Conservation (phyloP, 2,329 filamentous ascomycete species). For the Graphilbum fragrans region DNA sequence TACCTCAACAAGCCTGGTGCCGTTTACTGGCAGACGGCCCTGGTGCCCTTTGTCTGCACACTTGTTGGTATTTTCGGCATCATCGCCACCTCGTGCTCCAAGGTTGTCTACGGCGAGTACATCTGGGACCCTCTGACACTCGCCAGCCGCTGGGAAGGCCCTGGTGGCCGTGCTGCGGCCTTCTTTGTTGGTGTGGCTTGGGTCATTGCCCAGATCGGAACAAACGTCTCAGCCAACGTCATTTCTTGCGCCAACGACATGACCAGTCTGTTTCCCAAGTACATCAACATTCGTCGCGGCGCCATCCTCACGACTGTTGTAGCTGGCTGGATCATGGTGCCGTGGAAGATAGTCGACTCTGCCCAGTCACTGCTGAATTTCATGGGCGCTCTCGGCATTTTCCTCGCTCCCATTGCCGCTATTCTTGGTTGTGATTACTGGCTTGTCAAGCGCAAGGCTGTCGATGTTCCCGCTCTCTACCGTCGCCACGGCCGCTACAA, state of each 20-base stretch:
- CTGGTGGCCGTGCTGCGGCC: conserved; percentile 8
- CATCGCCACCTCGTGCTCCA: conserved; percentile 26
- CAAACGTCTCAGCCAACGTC: conserved; percentile 16
- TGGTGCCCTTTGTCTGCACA: conserved; percentile 23
- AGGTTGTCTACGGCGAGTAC: conserved; percentile 22
- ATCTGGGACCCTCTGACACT: conserved; percentile 11
- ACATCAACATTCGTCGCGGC: conserved; percentile 23
- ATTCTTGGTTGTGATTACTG: conserved; percentile 20
- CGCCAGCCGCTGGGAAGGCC: conserved; percentile 7
- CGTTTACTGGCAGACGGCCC: conserved; percentile 21
- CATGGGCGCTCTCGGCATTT: conserved; percentile 9
- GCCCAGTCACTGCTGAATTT: conserved; percentile 11
- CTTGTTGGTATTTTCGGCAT: conserved; percentile 22
- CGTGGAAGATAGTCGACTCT: conserved; percentile 12
- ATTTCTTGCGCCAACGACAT: conserved; percentile 23
- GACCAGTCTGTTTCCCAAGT: conserved; percentile 19
- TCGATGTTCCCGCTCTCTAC: conserved; percentile 24
- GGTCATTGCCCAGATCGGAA: conserved; percentile 10
- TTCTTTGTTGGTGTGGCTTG: conserved; percentile 13
- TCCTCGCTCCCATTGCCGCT: conserved; percentile 11
- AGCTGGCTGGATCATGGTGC: conserved; percentile 14
- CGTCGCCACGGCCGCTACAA: conserved; percentile 20
- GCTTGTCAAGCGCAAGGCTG: conserved; percentile 21
- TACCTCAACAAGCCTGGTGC: conserved; percentile 23
- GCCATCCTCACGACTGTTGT: conserved; percentile 11